phyloP scores from a whole-genome alignment of 2,329 filamentous ascomycete species.

The Fusarium vanettenii region DNA sequence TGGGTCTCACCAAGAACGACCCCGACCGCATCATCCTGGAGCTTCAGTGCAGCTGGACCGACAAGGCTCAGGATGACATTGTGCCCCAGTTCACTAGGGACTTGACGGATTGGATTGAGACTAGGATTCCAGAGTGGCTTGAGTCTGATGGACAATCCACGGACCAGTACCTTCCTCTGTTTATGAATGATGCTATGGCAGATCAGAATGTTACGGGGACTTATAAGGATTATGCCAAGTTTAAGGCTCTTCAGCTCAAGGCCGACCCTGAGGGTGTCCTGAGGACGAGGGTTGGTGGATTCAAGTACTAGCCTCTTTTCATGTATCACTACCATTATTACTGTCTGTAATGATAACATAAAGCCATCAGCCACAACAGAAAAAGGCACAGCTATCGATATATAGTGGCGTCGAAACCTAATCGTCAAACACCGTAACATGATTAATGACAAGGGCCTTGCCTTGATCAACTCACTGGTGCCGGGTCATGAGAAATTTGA shows the following conservation, averaged over 20 bases:
- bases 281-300: background rate
- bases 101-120: slow-evolving; percentile 14
- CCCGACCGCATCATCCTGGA: slow-evolving; percentile 7
- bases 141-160: background rate
- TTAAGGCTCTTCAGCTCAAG: background rate
- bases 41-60: slow-evolving; percentile 21
- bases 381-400: no score
- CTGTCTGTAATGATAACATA: no score
- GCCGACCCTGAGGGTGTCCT: background rate
- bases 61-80: background rate
- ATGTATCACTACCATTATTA: no score
- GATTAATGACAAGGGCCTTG: no score
- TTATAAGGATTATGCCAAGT: background rate
- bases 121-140: background rate
- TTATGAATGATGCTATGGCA: slow-evolving; percentile 3
- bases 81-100: slow-evolving; percentile 9
- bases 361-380: no score
- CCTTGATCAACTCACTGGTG: background rate
- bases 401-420: no score
- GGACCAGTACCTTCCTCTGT: background rate
- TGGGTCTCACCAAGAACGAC: background rate
- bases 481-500: background rate
- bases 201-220: slow-evolving; percentile 3
- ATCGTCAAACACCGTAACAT: no score
- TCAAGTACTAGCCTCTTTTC: background rate